Percentiles rank a stretch among this genome's conserved stretches.
phyloP scores from a whole-genome alignment of 176 grass and related monocot genomes.

The Oropetium thomaeum region DNA sequence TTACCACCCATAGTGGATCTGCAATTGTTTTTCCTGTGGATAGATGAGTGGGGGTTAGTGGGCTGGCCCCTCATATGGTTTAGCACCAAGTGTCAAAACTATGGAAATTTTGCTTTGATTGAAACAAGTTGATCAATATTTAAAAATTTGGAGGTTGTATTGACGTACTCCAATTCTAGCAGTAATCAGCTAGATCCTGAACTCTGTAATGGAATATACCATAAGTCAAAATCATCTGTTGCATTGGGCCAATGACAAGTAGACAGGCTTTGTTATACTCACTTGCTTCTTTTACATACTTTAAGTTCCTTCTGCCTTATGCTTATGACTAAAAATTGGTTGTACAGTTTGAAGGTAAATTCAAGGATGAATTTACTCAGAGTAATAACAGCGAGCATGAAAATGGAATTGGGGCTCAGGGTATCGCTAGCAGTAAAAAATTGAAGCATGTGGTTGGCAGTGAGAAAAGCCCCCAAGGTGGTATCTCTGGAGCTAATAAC shows the following conservation, averaged over 20 bases:
- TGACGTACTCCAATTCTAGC: not conserved
- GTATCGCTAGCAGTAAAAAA: slow-evolving; percentile 42
- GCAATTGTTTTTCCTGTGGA: slow-evolving; percentile 25
- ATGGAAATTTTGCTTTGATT: slow-evolving; percentile 16
- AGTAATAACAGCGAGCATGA: slow-evolving; percentile 29
- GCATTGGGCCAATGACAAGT: not conserved
- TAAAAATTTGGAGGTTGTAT: not conserved
- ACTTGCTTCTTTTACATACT: not conserved
- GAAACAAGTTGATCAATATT: slow-evolving; percentile 21
- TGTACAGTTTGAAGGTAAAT: slow-evolving; percentile 58
- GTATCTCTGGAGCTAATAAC: slow-evolving; percentile 22
- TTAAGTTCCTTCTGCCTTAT: not conserved
- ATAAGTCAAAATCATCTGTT: not conserved
- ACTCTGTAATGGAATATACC: slow-evolving; percentile 1
- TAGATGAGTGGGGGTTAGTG: slow-evolving; percentile 18
- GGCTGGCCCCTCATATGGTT: not conserved
- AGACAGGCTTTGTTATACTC: not conserved
- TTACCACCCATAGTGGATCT: not conserved
- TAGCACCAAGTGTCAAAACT: slow-evolving; percentile 5
- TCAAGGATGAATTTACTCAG: slow-evolving; percentile 51
- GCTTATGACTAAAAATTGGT: slow-evolving; percentile 26
- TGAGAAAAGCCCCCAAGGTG: slow-evolving; percentile 33
- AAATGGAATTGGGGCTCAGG: slow-evolving; percentile 20
- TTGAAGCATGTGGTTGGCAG: slow-evolving; percentile 30
- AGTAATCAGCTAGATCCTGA: slow-evolving; percentile 11